Percentiles rank a stretch among this genome's conserved stretches.
Evolutionary conservation across 2,329 filamentous ascomycete genomes (phyloP).

Genomic region (Sporothrix phasma): DNA sequence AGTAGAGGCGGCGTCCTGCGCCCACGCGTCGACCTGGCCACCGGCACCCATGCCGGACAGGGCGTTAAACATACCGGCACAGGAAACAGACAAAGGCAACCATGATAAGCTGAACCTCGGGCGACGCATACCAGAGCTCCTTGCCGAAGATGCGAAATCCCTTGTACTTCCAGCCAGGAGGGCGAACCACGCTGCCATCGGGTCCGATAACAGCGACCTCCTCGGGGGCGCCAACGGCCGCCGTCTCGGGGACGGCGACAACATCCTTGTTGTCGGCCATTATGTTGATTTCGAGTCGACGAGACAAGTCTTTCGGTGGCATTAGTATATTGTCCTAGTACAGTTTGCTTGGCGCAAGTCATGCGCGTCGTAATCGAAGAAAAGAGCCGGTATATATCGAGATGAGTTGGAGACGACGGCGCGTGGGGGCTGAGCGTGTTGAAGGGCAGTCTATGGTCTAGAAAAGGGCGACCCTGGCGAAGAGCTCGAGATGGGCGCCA

Average conservation of each 20-base stretch:
- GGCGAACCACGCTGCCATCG: conserved; percentile 25
- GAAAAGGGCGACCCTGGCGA: too few relatives aligned
- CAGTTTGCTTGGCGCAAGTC: background rate
- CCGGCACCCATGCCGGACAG: conserved; percentile 22
- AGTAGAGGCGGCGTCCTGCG: conserved; percentile 28
- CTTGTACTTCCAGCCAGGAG: conserved; percentile 59
- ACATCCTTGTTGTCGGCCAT: conserved; percentile 16
- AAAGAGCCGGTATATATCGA: background rate
- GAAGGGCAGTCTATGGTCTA: too few relatives aligned
- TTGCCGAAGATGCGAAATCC: conserved; percentile 43
- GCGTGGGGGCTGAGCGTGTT: background rate
- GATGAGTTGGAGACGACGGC: background rate
- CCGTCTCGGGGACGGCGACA: conserved; percentile 7
- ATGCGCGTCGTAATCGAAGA: background rate
- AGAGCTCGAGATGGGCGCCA: background rate
- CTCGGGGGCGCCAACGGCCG: background rate
- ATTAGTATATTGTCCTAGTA: background rate
- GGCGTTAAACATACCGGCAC: conserved; percentile 30
- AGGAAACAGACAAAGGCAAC: conserved; percentile 56
- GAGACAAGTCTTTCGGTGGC: background rate
- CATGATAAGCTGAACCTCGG: conserved; percentile 60
- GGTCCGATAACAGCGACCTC: conserved; percentile 3
- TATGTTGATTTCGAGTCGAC: background rate
- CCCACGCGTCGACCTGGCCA: conserved; percentile 21
- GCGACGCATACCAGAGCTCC: conserved; percentile 62